Conservation (phyloP, 1,284 basidiomycete genomes). For the Fistulinella staudtii region DNA sequence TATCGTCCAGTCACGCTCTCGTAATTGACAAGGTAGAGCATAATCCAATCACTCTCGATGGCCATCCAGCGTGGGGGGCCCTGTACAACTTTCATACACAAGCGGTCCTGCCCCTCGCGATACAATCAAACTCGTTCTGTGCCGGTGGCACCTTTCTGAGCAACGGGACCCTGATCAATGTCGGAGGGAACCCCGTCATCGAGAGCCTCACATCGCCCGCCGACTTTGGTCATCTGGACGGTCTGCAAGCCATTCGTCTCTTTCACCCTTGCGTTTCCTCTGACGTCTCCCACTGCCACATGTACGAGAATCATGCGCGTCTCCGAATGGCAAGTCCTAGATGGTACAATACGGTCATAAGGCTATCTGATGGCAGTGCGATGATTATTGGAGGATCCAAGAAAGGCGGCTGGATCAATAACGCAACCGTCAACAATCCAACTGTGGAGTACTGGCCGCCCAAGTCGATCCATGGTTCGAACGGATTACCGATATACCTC, state of each 20-base stretch:
- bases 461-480: conserved; percentile 61
- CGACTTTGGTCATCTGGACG: conserved; percentile 73
- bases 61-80: conserved; percentile 76
- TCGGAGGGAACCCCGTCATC: conserved; percentile 76
- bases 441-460: conserved; percentile 80
- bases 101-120: conserved; percentile 56
- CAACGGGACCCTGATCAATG: conserved; percentile 72
- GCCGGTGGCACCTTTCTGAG: conserved; percentile 75
- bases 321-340: conserved; percentile 69
- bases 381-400: conserved; percentile 80
- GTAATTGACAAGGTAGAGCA: conserved; percentile 84
- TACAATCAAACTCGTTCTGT: conserved; percentile 85
- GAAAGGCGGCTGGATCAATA: conserved; percentile 80
- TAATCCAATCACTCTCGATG: conserved; percentile 67
- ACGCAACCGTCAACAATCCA: conserved; percentile 73
- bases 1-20: conserved; percentile 67
- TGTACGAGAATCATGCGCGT: conserved; percentile 62
- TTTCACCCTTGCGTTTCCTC: conserved; percentile 64
- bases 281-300: conserved; percentile 46
- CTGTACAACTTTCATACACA: conserved; percentile 67
- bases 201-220: conserved; percentile 56
- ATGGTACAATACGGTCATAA: conserved; percentile 72
- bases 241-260: conserved; percentile 70
- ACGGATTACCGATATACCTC: conserved; percentile 59
- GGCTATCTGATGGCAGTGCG: conserved; percentile 71